Conservation (phyloP, 805 yeast species). For the Candida caryicola region DNA sequence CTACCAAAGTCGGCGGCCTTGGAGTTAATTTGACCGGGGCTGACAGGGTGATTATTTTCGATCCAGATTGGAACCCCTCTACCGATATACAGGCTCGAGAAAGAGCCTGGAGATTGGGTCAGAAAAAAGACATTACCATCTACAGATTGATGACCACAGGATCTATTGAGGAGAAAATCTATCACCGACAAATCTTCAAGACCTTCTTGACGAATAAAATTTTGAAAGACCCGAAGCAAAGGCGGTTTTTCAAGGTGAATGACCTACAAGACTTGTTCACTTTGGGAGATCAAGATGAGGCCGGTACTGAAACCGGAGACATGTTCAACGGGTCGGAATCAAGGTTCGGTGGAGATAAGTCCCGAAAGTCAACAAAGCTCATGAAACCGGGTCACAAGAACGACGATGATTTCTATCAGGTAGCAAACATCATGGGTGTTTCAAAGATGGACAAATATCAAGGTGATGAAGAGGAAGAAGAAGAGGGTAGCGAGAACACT, state of each 20-base stretch:
- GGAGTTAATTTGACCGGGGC: slow-evolving; percentile 96
- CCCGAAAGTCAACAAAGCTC: slow-evolving; percentile 32
- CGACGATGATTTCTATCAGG: slow-evolving; percentile 65
- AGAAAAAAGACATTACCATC: slow-evolving; percentile 85
- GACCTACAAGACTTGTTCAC: slow-evolving; percentile 89
- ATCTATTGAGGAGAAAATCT: slow-evolving; percentile 93
- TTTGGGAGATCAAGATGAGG: slow-evolving; percentile 68
- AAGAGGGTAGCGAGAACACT: slow-evolving; percentile 14
- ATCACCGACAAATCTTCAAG: slow-evolving; percentile 94
- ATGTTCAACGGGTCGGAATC: slow-evolving; percentile 52
- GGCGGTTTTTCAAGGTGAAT: slow-evolving; percentile 86
- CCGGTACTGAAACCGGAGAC: slow-evolving; percentile 67
- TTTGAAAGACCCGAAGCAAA: slow-evolving; percentile 90
- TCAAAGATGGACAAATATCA: slow-evolving; percentile 65
- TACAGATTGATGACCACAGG: slow-evolving; percentile 93
- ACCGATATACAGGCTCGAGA: slow-evolving; percentile 97
- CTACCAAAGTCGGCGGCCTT: slow-evolving; percentile 94
- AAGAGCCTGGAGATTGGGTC: slow-evolving; percentile 96
- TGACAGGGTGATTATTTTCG: slow-evolving; percentile 87
- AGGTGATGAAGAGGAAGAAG: slow-evolving; percentile 43
- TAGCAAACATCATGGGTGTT: slow-evolving; percentile 68
- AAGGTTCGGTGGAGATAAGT: slow-evolving; percentile 29
- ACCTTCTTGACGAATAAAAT: slow-evolving; percentile 92
- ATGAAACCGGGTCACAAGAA: slow-evolving; percentile 32
- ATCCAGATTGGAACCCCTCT: slow-evolving; percentile 99